Evolutionary conservation across 768 basidiomycete genomes (phyloP).

Genomic region (Gloeophyllum trabeum): DNA sequence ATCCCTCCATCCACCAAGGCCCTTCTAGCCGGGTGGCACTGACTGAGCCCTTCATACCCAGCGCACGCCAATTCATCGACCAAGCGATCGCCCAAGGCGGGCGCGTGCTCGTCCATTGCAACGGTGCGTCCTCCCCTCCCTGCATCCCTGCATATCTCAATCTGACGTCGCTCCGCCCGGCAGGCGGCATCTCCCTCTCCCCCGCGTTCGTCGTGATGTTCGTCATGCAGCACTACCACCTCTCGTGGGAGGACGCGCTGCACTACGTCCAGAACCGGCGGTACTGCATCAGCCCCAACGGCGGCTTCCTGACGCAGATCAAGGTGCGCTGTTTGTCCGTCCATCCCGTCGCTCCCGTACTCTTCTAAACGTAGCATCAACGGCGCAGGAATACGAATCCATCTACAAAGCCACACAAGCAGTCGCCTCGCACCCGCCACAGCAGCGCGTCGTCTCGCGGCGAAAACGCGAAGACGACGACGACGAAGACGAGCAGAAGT

Average conservation of each 20-base stretch:
- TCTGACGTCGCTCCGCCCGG: background rate
- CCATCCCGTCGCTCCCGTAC: background rate
- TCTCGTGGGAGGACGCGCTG: conserved; percentile 83
- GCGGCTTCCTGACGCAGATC: conserved; percentile 85
- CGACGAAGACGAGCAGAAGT: conserved; percentile 47
- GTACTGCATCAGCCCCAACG: conserved; percentile 90
- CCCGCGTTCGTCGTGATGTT: conserved; percentile 91
- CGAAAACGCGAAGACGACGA: conserved; percentile 66
- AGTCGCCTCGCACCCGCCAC: conserved; percentile 44
- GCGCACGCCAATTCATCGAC: conserved; percentile 71
- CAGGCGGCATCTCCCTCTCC: conserved; percentile 81
- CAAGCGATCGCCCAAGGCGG: conserved; percentile 54
- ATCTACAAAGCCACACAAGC: conserved; percentile 77
- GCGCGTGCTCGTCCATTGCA: conserved; percentile 81
- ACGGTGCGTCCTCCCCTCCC: conserved; percentile 36
- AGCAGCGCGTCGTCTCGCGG: conserved; percentile 31
- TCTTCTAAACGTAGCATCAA: too few species aligned
- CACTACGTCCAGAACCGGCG: conserved; percentile 84
- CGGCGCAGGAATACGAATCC: conserved; percentile 76
- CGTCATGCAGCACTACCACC: conserved; percentile 74
- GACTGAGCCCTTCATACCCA: too few species aligned
- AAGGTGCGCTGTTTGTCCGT: conserved; percentile 40
- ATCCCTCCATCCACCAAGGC: too few species aligned
- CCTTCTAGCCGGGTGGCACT: too few species aligned
- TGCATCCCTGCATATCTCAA: background rate